Evolutionary conservation across 257 asterid species (phyloP).

Genomic region (Oldenlandia corymbosa): DNA sequence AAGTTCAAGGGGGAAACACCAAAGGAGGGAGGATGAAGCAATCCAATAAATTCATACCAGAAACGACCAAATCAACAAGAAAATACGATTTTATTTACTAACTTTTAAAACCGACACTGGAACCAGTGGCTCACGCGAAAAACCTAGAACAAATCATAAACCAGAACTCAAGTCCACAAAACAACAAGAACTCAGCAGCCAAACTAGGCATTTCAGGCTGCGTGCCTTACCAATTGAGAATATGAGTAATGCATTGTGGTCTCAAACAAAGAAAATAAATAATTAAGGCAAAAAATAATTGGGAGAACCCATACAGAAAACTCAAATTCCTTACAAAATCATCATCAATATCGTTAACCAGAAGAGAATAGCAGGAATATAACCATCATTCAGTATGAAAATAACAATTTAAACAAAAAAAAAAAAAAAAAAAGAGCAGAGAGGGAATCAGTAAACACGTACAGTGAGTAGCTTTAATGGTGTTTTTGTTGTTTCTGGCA

Average conservation of each 20-base stretch:
- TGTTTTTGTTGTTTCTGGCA: background rate
- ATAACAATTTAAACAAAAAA: background rate
- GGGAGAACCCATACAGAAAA: background rate
- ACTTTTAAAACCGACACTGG: background rate
- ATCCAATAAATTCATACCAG: background rate
- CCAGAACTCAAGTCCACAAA: background rate
- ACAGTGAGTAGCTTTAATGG: background rate
- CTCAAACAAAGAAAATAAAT: no score
- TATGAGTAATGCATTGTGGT: background rate
- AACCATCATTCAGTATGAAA: background rate
- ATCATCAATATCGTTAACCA: background rate
- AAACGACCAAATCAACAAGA: background rate
- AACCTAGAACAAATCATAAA: background rate
- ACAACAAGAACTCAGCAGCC: background rate
- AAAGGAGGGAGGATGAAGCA: background rate
- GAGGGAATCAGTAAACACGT: background rate
- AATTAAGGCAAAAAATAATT: background rate
- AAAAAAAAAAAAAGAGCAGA: background rate
- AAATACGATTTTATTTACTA: no score
- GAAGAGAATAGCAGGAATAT: background rate
- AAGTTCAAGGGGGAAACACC: background rate
- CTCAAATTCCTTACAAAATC: background rate
- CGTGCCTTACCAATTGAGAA: background rate
- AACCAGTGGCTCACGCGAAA: background rate
- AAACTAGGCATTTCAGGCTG: background rate